Evolutionary conservation across 345 rosid genomes (phyloP).

Genomic region (Combretum micranthum): DNA sequence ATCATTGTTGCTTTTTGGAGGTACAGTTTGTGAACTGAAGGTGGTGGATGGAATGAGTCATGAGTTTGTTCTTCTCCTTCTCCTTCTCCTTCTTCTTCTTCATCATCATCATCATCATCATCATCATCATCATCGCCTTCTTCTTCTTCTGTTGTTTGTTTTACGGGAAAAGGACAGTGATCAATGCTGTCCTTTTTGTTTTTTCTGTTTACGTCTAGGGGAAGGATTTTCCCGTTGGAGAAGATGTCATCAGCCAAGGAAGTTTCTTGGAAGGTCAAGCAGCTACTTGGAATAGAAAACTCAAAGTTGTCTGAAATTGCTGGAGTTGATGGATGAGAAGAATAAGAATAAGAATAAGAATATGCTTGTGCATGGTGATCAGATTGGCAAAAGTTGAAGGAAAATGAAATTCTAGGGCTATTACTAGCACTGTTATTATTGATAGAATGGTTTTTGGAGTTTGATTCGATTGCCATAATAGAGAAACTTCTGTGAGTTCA

Average conservation of each 20-base stretch:
- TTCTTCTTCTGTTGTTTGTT: background rate
- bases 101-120: too few species aligned
- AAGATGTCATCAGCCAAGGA: constrained; percentile 17
- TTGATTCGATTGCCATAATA: too few species aligned
- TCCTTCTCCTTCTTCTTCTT: too few species aligned
- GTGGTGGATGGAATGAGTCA: too few species aligned
- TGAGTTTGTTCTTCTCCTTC: too few species aligned
- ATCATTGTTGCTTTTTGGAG: too few species aligned
- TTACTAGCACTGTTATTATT: background rate
- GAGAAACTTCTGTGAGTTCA: too few species aligned
- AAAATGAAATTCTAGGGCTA: constrained; percentile 1
- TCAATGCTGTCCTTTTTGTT: background rate
- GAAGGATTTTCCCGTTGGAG: constrained; percentile 14
- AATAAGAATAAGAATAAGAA: background rate
- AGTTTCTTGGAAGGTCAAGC: constrained; percentile 1
- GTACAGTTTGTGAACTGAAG: too few species aligned
- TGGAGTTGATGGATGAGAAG: background rate
- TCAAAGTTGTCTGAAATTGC: constrained; percentile 10
- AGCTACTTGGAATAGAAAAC: constrained; percentile 1
- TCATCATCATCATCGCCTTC: background rate
- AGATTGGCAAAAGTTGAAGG: background rate
- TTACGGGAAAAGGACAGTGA: background rate
- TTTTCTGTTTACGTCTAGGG: constrained; percentile 11
- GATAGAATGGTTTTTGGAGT: too few species aligned
- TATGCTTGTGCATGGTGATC: background rate